phyloP scores from a whole-genome alignment of 306 rosid species.

The Albizia julibrissin region DNA sequence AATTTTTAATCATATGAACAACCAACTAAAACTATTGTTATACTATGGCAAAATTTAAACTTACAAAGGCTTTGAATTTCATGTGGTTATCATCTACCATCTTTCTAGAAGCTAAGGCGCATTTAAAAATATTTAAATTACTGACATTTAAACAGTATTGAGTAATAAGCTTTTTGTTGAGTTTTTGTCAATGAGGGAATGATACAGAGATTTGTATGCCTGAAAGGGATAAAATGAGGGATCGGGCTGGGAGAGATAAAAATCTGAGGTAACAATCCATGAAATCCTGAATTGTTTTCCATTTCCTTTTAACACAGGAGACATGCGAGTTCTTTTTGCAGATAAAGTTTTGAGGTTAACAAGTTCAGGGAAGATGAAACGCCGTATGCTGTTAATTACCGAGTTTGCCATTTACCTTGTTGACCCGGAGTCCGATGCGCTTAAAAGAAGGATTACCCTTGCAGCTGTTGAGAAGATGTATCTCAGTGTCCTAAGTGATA shows the following conservation, averaged over 20 bases:
- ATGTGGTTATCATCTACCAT: not conserved
- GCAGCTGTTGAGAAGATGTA: constrained; percentile 69
- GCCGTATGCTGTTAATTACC: constrained; percentile 62
- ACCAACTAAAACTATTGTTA: not conserved
- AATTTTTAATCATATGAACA: too few relatives aligned
- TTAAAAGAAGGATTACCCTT: constrained; percentile 72
- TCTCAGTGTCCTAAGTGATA: constrained; percentile 75
- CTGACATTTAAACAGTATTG: not conserved
- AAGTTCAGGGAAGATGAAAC: constrained; percentile 74
- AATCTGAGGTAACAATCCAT: not conserved
- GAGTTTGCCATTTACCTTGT: constrained; percentile 60
- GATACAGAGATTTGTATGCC: too few relatives aligned
- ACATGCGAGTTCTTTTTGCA: constrained; percentile 65
- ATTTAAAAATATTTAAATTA: not conserved
- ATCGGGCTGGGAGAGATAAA: too few relatives aligned
- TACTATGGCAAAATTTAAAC: not conserved
- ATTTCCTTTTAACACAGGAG: constrained; percentile 51
- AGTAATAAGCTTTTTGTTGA: not conserved
- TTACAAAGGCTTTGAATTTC: not conserved
- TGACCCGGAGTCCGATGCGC: constrained; percentile 65
- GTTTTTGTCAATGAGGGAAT: not conserved
- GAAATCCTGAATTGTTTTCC: constrained; percentile 10
- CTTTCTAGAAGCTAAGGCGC: not conserved
- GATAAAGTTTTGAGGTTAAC: constrained; percentile 75
- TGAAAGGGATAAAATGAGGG: too few relatives aligned